Evolutionary conservation across 352 stramenopile genomes (phyloP).

Genomic region (Globisporangium solare): DNA sequence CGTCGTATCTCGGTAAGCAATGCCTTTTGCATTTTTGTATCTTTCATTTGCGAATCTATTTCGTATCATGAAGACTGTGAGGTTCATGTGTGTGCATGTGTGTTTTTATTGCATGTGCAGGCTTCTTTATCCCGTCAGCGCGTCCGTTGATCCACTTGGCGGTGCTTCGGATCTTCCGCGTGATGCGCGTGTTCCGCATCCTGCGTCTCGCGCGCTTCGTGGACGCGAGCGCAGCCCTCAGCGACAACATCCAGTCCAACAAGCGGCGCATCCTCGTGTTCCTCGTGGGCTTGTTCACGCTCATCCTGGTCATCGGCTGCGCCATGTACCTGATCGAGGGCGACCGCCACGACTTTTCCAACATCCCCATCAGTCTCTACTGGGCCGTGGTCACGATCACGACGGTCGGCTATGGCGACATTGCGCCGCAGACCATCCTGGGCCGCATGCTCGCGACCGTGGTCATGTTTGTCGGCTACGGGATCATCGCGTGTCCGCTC

Average conservation of each 20-base stretch:
- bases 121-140: slow-evolving; percentile 52
- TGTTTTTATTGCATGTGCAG: slow-evolving; percentile 6
- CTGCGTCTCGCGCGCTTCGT: slow-evolving; percentile 70
- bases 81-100: background rate
- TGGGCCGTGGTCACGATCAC: slow-evolving; percentile 88
- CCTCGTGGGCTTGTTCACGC: slow-evolving; percentile 62
- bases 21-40: no score
- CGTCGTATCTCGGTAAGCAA: slow-evolving; percentile 64
- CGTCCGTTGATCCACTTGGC: slow-evolving; percentile 66
- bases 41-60: no score
- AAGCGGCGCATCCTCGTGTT: slow-evolving; percentile 76
- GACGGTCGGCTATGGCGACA: slow-evolving; percentile 84
- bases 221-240: slow-evolving; percentile 61
- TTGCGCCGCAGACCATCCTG: slow-evolving; percentile 73
- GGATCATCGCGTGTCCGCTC: slow-evolving; percentile 80
- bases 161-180: slow-evolving; percentile 73
- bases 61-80: background rate
- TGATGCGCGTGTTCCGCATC: slow-evolving; percentile 77
- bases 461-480: slow-evolving; percentile 86
- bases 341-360: slow-evolving; percentile 64
- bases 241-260: slow-evolving; percentile 77
- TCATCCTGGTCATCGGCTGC: slow-evolving; percentile 77
- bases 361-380: slow-evolving; percentile 85
- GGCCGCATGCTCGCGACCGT: slow-evolving; percentile 76
- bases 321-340: slow-evolving; percentile 84